These are phyloP conservation scores for Gossypium lobatum DNA, from an alignment of 441 rosid genomes.

Conservation along the genomic window DNA sequence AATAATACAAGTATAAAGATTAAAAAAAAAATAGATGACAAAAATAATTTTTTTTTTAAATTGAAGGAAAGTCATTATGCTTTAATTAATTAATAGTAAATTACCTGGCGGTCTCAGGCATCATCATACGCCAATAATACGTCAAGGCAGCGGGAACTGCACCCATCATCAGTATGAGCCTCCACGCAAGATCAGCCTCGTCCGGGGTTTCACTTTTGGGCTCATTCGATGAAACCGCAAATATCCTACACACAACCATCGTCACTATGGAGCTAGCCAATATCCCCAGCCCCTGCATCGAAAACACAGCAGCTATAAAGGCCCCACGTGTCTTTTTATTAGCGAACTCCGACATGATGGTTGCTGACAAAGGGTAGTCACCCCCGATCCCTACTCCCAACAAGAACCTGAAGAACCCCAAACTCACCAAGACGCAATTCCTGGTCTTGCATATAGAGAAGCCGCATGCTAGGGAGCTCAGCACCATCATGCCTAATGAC, in stretches of 20 bases:
- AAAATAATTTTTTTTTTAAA: too few species aligned
- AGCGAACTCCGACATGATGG: constrained; percentile 28
- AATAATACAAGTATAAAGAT: background rate
- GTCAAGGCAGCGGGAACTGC: constrained; percentile 15
- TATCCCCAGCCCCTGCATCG: constrained; percentile 73
- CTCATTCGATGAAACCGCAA: background rate
- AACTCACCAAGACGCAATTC: constrained; percentile 5
- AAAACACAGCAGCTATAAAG: constrained; percentile 63
- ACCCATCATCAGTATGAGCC: constrained; percentile 54
- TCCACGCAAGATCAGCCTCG: constrained; percentile 13
- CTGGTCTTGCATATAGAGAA: constrained; percentile 36
- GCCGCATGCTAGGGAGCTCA: constrained; percentile 56
- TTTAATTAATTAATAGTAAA: constrained; percentile 15
- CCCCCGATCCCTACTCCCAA: constrained; percentile 18
- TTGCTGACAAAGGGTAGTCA: constrained; percentile 18
- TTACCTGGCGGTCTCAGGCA: constrained; percentile 48
- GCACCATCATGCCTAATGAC: constrained; percentile 46
- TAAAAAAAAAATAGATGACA: constrained; percentile 13
- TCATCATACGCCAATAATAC: constrained; percentile 19
- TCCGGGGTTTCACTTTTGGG: background rate
- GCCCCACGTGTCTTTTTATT: constrained; percentile 65
- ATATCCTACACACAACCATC: constrained; percentile 9
- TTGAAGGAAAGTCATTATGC: too few species aligned
- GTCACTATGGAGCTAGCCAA: constrained; percentile 18
- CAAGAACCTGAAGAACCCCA: constrained; percentile 17